Evolutionary conservation across 2,329 filamentous ascomycete genomes (phyloP).

Genomic region (Botrytis galanthina): DNA sequence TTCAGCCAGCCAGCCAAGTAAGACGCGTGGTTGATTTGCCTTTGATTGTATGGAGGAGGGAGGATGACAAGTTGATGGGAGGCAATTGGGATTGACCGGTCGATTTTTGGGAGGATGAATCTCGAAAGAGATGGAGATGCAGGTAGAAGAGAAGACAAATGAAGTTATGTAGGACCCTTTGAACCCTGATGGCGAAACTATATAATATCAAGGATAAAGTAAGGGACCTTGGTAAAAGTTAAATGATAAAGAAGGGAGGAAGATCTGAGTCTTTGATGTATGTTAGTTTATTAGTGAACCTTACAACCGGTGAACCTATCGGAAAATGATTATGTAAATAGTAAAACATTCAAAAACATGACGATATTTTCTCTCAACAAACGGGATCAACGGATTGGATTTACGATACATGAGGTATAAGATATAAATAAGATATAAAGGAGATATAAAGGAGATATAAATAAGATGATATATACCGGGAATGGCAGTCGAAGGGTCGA

Average conservation of each 20-base stretch:
- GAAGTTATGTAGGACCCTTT: neutral
- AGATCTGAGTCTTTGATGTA: neutral
- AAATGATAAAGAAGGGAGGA: neutral
- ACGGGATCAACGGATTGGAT: neutral
- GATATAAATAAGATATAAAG: too few species aligned
- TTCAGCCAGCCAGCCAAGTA: conserved; percentile 17
- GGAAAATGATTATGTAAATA: neutral
- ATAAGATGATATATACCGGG: neutral
- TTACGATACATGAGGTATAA: neutral
- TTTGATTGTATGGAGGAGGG: neutral
- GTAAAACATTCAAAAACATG: conserved; percentile 1
- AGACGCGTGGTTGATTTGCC: neutral
- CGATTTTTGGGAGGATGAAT: neutral
- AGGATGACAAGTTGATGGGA: neutral
- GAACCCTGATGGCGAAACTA: neutral
- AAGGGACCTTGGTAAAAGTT: neutral
- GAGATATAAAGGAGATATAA: too few species aligned
- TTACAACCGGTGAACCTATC: neutral
- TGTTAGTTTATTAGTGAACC: neutral
- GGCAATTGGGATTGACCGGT: neutral
- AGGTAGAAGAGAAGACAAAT: neutral
- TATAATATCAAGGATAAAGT: neutral
- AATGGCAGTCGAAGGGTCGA: too few species aligned
- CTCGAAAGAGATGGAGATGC: neutral
- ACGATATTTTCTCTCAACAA: neutral